A percentile compares a stretch with the other conserved stretches of the same genome.
Conservation (phyloP, 495 filamentous ascomycete species). For the Tirmania nivea region DNA sequence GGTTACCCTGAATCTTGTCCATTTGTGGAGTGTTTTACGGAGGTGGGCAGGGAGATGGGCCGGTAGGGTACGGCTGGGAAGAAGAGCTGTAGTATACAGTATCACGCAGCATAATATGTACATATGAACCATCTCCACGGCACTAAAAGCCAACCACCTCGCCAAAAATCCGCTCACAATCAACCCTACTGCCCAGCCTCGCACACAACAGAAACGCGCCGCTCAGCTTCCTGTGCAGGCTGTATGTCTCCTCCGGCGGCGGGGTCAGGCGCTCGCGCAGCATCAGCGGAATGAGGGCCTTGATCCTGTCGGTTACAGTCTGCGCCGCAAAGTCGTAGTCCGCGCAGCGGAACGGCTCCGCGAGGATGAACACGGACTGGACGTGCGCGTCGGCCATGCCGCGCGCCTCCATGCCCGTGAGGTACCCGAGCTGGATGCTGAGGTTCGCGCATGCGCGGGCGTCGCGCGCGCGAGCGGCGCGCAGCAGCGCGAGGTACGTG, state of each 20-base stretch:
- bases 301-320: conserved; percentile 85
- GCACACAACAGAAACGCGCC: conserved; percentile 90
- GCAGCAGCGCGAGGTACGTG: conserved; percentile 54
- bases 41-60: no score
- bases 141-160: conserved; percentile 27
- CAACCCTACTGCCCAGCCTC: conserved; percentile 55
- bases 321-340: conserved; percentile 75
- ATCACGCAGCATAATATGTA: no score
- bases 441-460: conserved; percentile 37
- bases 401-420: conserved; percentile 67
- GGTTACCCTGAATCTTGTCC: no score
- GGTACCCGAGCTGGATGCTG: conserved; percentile 68
- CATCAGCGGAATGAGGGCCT: conserved; percentile 75
- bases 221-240: conserved; percentile 83
- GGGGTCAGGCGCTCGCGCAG: conserved; percentile 67
- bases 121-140: no score
- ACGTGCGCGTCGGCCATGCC: conserved; percentile 77
- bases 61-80: no score
- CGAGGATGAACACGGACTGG: conserved; percentile 59
- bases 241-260: conserved; percentile 95
- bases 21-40: no score
- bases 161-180: conserved; percentile 61
- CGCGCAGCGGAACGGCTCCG: conserved; percentile 57
- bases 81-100: no score
- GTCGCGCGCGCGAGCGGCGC: conserved; percentile 53